Percentiles rank a stretch among this genome's conserved stretches.
These are phyloP conservation scores for Ceratocystis variospora DNA, from an alignment of 2,329 filamentous ascomycete genomes.

Conservation along the genomic window DNA sequence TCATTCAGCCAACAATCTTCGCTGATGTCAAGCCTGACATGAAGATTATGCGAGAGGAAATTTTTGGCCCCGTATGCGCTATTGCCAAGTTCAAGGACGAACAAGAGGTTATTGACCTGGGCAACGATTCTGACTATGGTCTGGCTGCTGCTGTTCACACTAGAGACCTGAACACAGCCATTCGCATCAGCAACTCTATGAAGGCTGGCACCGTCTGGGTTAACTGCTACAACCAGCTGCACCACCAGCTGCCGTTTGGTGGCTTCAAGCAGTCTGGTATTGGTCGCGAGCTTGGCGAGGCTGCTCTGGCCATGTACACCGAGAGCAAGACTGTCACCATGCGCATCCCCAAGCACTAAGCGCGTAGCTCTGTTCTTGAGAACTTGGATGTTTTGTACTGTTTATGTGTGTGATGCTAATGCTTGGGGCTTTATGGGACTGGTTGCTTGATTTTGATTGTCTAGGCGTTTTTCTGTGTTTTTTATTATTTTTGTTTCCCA, in stretches of 20 bases:
- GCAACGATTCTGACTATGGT: conserved; percentile 38
- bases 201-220: conserved; percentile 49
- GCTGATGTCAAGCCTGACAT: conserved; percentile 23
- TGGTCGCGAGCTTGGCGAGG: conserved; percentile 20
- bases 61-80: conserved; percentile 50
- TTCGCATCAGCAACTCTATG: conserved; percentile 36
- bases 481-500: not conserved
- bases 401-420: conserved; percentile 7
- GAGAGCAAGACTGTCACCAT: conserved; percentile 22
- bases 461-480: conserved; percentile 5
- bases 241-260: conserved; percentile 21
- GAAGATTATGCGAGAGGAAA: conserved; percentile 44
- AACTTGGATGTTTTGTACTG: not conserved
- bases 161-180: conserved; percentile 34
- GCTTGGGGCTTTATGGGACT: conserved; percentile 7
- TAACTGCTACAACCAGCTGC: conserved; percentile 33
- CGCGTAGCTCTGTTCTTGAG: not conserved
- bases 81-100: conserved; percentile 34
- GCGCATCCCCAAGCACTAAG: conserved; percentile 11
- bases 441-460: conserved; percentile 1
- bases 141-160: conserved; percentile 45
- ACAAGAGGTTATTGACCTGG: conserved; percentile 25
- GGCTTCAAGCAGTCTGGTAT: conserved; percentile 21
- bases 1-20: conserved; percentile 25
- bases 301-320: conserved; percentile 21